These are phyloP conservation scores for Fusarium brevicatenulatum DNA, from an alignment of 2,329 filamentous ascomycete species.

Conservation along the genomic window DNA sequence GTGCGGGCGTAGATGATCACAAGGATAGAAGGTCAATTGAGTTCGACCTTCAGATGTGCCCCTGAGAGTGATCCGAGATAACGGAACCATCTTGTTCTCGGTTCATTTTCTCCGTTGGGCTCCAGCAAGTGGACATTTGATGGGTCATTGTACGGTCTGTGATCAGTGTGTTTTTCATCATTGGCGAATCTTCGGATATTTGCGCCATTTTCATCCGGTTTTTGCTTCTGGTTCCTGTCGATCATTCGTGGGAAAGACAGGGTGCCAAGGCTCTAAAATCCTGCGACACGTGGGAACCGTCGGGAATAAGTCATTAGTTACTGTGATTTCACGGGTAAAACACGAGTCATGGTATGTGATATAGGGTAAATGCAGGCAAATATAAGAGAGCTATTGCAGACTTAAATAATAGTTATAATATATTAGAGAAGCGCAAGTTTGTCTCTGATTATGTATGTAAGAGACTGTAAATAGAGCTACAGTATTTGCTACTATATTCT, in stretches of 20 bases:
- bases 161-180: no score
- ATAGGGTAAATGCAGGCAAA: neutral
- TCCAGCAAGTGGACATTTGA: neutral
- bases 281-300: neutral
- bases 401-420: accelerated
- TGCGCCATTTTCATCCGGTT: neutral
- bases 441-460: no score
- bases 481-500: no score
- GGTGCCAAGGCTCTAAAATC: neutral
- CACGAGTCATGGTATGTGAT: neutral
- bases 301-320: neutral
- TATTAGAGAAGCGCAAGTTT: accelerated
- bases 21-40: neutral
- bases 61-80: neutral
- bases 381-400: accelerated
- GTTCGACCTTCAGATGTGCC: neutral
- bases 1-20: neutral
- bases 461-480: no score
- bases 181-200: neutral
- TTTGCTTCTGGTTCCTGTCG: neutral
- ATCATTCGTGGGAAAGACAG: neutral
- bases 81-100: neutral
- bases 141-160: neutral
- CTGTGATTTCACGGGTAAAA: accelerated
- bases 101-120: neutral